Percentiles rank a stretch among this genome's conserved stretches.
Conservation (phyloP, 2,329 filamentous ascomycete genomes). For the Monascus ruber region DNA sequence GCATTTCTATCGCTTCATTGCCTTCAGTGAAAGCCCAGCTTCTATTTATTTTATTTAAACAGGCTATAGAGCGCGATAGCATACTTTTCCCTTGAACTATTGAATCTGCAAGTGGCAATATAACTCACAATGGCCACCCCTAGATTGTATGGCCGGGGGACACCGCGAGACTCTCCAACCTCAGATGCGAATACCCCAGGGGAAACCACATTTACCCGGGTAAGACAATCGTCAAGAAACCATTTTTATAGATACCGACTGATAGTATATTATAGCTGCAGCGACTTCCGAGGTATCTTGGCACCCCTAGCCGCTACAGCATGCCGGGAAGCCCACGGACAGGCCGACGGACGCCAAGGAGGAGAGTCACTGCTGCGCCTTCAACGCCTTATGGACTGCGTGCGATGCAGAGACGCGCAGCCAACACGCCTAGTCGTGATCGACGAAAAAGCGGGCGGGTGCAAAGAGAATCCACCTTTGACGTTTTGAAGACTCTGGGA, state of each 20-base stretch:
- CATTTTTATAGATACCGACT: not conserved
- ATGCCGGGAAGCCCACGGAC: slow-evolving; percentile 19
- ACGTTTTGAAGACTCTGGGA: slow-evolving; percentile 42
- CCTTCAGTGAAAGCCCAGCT: too few species aligned
- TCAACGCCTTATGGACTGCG: slow-evolving; percentile 46
- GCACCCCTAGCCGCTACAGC: slow-evolving; percentile 28
- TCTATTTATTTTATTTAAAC: too few species aligned
- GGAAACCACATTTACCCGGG: slow-evolving; percentile 15
- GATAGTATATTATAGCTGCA: slow-evolving; percentile 16
- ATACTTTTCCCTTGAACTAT: too few species aligned
- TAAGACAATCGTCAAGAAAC: not conserved
- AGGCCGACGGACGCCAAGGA: slow-evolving; percentile 24
- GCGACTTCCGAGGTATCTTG: slow-evolving; percentile 22
- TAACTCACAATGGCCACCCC: slow-evolving; percentile 17
- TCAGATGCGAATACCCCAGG: slow-evolving; percentile 15
- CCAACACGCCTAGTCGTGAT: slow-evolving; percentile 39
- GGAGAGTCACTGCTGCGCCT: slow-evolving; percentile 27
- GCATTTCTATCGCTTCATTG: too few species aligned
- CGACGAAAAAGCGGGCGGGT: slow-evolving; percentile 39
- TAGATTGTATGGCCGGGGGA: slow-evolving; percentile 16
- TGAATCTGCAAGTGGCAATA: not conserved
- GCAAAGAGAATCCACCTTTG: slow-evolving; percentile 45
- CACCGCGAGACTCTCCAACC: slow-evolving; percentile 12
- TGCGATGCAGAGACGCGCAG: slow-evolving; percentile 43
- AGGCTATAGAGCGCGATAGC: too few species aligned